Base-by-base conservation (phyloP, 495 filamentous ascomycete species). In the Platismatia glauca region DNA sequence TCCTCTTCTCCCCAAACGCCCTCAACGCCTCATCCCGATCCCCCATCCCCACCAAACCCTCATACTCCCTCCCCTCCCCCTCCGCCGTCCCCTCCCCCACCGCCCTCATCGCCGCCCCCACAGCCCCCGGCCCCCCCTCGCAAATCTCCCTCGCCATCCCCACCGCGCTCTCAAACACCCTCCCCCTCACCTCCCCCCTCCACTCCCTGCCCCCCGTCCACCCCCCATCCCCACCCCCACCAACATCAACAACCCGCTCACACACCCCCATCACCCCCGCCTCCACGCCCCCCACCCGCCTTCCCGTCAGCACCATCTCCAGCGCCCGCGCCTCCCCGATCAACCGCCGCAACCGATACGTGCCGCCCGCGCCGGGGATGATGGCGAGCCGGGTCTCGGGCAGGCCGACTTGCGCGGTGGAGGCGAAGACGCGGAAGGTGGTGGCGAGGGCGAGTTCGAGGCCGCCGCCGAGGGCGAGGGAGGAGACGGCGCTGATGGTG, bases 341-440 rank as follows among this genome's bases (percentile, higher is more conserved):
- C 20, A 97, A 68, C 0, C 73, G 74, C 0, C 89, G 90, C 0
- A 98, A 81, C 7, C 94, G 85, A 71, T 89, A 91, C 0, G 91
- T 96, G 22, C 94, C 94, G 8, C 94, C 94, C 0, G 94, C 95
- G 50, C 94, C 94, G 8, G 94, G 94, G 62, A 97, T 87, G 68
- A 98, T 97, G 29, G 87, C 94, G 1, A 98, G 81, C 0, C 90
- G 77, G 0, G 94, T 97, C 69, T 98, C 94, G 3, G 94, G 94
- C 4, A 98, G 81, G 1, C 83, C 93, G 60, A 98, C 84, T 53
- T 78, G 75, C 29, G 88, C 86, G 48, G 80, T 83, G 16, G 87
- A 86, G 41, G 83, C 79, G 66, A 96, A 84, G 60, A 98, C 85
- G 61, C 94, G 89, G 68, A 98, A 82, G 70, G 90, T 82, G 4